These are phyloP conservation scores for Ehretia macrophylla DNA, from an alignment of 257 asterid species.

Conservation along the genomic window DNA sequence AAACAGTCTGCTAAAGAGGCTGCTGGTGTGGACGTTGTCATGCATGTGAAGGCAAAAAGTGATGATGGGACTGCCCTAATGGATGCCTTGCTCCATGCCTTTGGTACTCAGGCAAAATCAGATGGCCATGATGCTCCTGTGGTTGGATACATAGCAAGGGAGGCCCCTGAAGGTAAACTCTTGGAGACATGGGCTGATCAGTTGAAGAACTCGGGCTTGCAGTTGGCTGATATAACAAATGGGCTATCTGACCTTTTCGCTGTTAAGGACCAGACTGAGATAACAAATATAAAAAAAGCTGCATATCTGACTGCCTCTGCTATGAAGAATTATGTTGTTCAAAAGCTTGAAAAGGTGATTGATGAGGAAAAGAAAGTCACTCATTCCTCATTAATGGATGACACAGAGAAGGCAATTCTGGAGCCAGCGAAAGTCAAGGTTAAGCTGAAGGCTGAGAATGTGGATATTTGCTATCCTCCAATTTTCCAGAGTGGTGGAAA, in stretches of 20 bases:
- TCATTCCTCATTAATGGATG: slow-evolving; percentile 62
- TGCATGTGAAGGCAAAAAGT: slow-evolving; percentile 49
- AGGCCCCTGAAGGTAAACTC: slow-evolving; percentile 60
- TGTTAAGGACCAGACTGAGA: slow-evolving; percentile 54
- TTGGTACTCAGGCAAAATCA: slow-evolving; percentile 28
- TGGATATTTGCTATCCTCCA: slow-evolving; percentile 85
- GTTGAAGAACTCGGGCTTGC: slow-evolving; percentile 41
- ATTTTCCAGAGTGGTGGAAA: slow-evolving; percentile 77
- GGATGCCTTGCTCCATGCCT: slow-evolving; percentile 36
- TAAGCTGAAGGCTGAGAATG: slow-evolving; percentile 68
- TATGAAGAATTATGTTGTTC: slow-evolving; percentile 64
- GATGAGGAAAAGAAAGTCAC: slow-evolving; percentile 73
- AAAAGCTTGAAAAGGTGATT: slow-evolving; percentile 52
- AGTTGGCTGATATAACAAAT: slow-evolving; percentile 43
- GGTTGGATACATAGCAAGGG: slow-evolving; percentile 52
- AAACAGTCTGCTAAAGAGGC: slow-evolving; percentile 43
- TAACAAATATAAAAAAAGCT: slow-evolving; percentile 52
- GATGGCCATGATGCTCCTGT: slow-evolving; percentile 27
- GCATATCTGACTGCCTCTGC: slow-evolving; percentile 55
- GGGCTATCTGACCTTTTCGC: slow-evolving; percentile 63
- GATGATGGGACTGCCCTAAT: slow-evolving; percentile 49
- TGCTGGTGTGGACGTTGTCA: slow-evolving; percentile 33
- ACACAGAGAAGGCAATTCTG: slow-evolving; percentile 63
- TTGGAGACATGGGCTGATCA: slow-evolving; percentile 56
- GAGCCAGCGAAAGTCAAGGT: slow-evolving; percentile 63